Percentiles rank a stretch among this genome's conserved stretches.
phyloP scores from a whole-genome alignment of 2,329 filamentous ascomycete genomes.

The Byssoonygena ceratinophila region DNA sequence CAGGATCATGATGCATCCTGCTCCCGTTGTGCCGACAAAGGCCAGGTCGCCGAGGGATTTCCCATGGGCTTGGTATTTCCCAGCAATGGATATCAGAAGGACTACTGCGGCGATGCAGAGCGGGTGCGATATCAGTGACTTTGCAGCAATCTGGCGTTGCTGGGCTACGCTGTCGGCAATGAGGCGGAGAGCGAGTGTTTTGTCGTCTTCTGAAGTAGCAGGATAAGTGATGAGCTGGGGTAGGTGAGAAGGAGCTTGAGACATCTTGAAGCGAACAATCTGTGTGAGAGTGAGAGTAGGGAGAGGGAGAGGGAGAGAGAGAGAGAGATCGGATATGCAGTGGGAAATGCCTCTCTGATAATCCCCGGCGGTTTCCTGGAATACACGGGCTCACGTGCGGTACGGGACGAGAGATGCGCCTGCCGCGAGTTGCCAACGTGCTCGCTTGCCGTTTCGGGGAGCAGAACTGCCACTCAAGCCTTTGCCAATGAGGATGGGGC shows the following conservation, averaged over 20 bases:
- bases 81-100: slow-evolving; percentile 30
- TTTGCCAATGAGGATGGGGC: background rate
- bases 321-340: background rate
- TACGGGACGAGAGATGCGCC: too few species aligned
- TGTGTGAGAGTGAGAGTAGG: too few species aligned
- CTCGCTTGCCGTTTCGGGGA: slow-evolving; percentile 1
- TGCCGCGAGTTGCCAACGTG: background rate
- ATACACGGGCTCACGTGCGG: too few species aligned
- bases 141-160: slow-evolving; percentile 60
- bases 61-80: slow-evolving; percentile 29
- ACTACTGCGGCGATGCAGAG: slow-evolving; percentile 36
- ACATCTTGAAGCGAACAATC: too few species aligned
- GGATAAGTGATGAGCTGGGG: slow-evolving; percentile 27
- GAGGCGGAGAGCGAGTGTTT: slow-evolving; percentile 59
- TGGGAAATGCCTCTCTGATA: background rate
- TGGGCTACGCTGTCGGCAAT: slow-evolving; percentile 74
- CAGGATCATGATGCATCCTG: slow-evolving; percentile 43
- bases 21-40: slow-evolving; percentile 18
- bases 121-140: slow-evolving; percentile 53
- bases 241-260: too few species aligned
- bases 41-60: slow-evolving; percentile 8
- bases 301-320: background rate
- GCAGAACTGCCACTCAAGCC: slow-evolving; percentile 1
- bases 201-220: slow-evolving; percentile 46
- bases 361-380: background rate